A percentile compares a stretch with the other conserved stretches of the same genome.
phyloP scores from a whole-genome alignment of 2,329 filamentous ascomycete genomes.

The Lachnellula cervina region DNA sequence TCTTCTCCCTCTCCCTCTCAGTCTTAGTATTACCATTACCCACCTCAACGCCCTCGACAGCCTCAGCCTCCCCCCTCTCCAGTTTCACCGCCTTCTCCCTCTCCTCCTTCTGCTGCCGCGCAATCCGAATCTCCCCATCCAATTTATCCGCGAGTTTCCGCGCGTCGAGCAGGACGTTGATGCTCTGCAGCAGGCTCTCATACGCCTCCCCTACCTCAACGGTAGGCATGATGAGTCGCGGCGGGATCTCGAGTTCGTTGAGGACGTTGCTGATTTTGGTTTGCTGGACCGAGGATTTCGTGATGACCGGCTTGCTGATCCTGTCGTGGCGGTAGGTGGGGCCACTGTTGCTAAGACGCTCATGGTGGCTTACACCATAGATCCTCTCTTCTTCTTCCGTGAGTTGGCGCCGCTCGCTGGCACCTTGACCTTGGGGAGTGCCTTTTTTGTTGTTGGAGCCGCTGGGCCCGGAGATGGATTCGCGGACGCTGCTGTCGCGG shows the following conservation, averaged over 20 bases:
- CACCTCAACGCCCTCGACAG: conserved; percentile 45
- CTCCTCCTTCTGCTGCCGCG: conserved; percentile 49
- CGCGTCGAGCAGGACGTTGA: conserved; percentile 65
- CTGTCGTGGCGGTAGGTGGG: conserved; percentile 86
- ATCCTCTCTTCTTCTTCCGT: conserved; percentile 68
- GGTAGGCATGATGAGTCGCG: conserved; percentile 69
- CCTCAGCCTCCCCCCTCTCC: conserved; percentile 30
- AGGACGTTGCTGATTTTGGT: conserved; percentile 69
- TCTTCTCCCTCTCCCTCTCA: conserved; percentile 22
- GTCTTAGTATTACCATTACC: conserved; percentile 38
- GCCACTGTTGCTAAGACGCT: conserved; percentile 71
- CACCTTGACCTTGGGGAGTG: conserved; percentile 24
- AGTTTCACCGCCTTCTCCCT: conserved; percentile 32
- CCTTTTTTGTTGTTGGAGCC: conserved; percentile 35
- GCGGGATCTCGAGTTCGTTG: conserved; percentile 65
- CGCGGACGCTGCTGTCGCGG: conserved; percentile 32
- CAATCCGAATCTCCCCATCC: conserved; percentile 62
- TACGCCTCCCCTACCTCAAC: conserved; percentile 65
- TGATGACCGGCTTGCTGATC: conserved; percentile 71
- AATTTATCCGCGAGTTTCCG: conserved; percentile 73
- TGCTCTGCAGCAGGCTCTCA: conserved; percentile 63
- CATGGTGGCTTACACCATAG: conserved; percentile 81
- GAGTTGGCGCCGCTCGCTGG: conserved; percentile 62
- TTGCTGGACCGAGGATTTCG: conserved; percentile 72
- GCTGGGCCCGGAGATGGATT: conserved; percentile 30